Evolutionary conservation across 202 grass and related monocot genomes (phyloP).

Genomic region (Miscanthus sacchariflorus): DNA sequence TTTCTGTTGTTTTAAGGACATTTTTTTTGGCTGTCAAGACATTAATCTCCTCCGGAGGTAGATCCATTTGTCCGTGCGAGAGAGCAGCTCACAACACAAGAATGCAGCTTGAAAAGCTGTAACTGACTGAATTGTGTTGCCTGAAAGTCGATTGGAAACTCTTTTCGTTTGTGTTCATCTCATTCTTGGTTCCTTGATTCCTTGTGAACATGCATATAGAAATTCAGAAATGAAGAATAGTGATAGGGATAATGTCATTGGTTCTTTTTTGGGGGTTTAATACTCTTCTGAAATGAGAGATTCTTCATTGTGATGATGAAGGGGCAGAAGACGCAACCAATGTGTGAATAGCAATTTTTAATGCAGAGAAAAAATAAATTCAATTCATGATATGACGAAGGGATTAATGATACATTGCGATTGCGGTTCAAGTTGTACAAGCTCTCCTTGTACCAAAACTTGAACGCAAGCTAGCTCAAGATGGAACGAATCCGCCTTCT

Average conservation of each 20-base stretch:
- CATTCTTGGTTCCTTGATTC: background rate
- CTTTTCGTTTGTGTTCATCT: background rate
- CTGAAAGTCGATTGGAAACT: background rate
- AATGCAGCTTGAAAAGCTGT: background rate
- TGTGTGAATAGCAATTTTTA: background rate
- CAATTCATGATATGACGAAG: conserved; percentile 20
- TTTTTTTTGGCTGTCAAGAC: background rate
- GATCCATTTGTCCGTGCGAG: background rate
- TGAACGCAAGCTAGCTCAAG: conserved; percentile 18
- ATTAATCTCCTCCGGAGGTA: background rate
- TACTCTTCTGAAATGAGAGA: background rate
- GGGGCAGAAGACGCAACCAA: background rate
- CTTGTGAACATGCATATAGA: background rate
- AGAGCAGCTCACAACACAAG: background rate
- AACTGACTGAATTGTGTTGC: background rate
- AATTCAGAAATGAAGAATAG: background rate
- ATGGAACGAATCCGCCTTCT: conserved; percentile 28
- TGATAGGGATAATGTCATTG: no score
- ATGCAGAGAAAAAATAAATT: conserved; percentile 32
- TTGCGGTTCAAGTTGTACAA: background rate
- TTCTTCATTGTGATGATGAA: background rate
- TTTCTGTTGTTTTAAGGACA: background rate
- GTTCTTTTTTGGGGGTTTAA: no score
- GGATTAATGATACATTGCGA: conserved; percentile 29
- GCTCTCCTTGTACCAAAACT: conserved; percentile 39